phyloP scores from a whole-genome alignment of 495 filamentous ascomycete genomes.

The Hyaloscypha variabilis region DNA sequence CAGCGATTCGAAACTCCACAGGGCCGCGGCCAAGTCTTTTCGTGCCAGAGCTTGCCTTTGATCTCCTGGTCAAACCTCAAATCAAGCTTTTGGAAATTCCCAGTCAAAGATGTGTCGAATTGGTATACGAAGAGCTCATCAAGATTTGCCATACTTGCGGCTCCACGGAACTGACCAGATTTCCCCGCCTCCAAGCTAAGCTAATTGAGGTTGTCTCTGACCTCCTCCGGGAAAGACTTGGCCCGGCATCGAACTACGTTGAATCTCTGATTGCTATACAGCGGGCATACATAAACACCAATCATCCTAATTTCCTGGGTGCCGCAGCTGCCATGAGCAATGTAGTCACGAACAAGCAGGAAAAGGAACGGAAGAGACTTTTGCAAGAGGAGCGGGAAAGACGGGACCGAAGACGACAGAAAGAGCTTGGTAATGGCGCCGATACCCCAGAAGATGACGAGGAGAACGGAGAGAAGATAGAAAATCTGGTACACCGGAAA shows the following conservation, averaged over 20 bases:
- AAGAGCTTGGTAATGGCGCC: slow-evolving; percentile 82
- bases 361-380: slow-evolving; percentile 81
- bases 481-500: slow-evolving; percentile 58
- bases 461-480: slow-evolving; percentile 58
- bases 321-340: slow-evolving; percentile 98
- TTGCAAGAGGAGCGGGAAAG: slow-evolving; percentile 82
- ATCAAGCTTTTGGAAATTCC: slow-evolving; percentile 97
- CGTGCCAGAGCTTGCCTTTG: slow-evolving; percentile 96
- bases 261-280: slow-evolving; percentile 97
- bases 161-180: slow-evolving; percentile 87
- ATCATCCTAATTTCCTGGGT: slow-evolving; percentile 97
- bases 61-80: slow-evolving; percentile 96
- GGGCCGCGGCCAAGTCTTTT: slow-evolving; percentile 94
- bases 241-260: slow-evolving; percentile 86
- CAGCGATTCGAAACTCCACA: slow-evolving; percentile 97
- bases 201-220: slow-evolving; percentile 98
- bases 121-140: slow-evolving; percentile 98
- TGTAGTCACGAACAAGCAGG: slow-evolving; percentile 90
- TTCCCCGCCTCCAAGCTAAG: slow-evolving; percentile 92
- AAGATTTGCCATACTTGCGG: slow-evolving; percentile 99
- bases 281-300: slow-evolving; percentile 98
- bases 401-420: slow-evolving; percentile 77
- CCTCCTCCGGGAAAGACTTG: slow-evolving; percentile 87
- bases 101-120: slow-evolving; percentile 93
- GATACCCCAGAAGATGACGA: slow-evolving; percentile 73